Percentiles rank a stretch among this genome's conserved stretches.
Evolutionary conservation across 2,329 filamentous ascomycete species (phyloP).

Genomic region (Trichoderma asperellum): DNA sequence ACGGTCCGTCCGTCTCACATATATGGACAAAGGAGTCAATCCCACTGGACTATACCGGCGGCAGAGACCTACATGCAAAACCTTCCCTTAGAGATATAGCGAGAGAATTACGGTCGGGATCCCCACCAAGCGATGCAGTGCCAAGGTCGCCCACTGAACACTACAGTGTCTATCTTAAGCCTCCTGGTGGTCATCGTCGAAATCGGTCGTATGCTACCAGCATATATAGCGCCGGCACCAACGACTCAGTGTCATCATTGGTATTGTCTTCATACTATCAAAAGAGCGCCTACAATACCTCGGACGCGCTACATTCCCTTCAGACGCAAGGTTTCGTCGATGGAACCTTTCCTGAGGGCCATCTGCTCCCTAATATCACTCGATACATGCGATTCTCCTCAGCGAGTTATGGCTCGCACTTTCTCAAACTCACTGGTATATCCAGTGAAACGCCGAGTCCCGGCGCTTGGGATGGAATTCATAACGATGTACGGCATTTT

Average conservation of each 20-base stretch:
- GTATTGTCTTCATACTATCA: constrained; percentile 54
- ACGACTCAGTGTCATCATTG: constrained; percentile 59
- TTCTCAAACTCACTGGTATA: constrained; percentile 66
- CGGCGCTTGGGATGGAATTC: constrained; percentile 52
- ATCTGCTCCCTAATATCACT: constrained; percentile 64
- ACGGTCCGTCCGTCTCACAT: constrained; percentile 52
- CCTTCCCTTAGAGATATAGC: constrained; percentile 27
- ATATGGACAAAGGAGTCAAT: constrained; percentile 53
- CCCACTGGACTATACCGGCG: background rate
- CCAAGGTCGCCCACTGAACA: constrained; percentile 49
- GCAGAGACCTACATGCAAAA: constrained; percentile 12
- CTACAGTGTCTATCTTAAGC: constrained; percentile 35
- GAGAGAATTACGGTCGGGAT: constrained; percentile 45
- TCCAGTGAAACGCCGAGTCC: constrained; percentile 53
- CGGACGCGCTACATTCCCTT: constrained; percentile 53
- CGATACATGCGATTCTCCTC: constrained; percentile 70
- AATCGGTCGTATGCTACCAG: constrained; percentile 51
- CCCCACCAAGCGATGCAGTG: constrained; percentile 44
- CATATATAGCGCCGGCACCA: constrained; percentile 63
- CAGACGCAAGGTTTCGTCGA: constrained; percentile 58
- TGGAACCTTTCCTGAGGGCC: constrained; percentile 62
- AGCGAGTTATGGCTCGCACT: constrained; percentile 66
- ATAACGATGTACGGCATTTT: constrained; percentile 66
- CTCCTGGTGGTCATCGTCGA: constrained; percentile 35
- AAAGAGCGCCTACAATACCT: constrained; percentile 53